Evolutionary conservation across 768 basidiomycete species (phyloP), one percentile per base, ranked within the genome.

Genomic region (Tylopilus plumbeoviolaceoides): DNA sequence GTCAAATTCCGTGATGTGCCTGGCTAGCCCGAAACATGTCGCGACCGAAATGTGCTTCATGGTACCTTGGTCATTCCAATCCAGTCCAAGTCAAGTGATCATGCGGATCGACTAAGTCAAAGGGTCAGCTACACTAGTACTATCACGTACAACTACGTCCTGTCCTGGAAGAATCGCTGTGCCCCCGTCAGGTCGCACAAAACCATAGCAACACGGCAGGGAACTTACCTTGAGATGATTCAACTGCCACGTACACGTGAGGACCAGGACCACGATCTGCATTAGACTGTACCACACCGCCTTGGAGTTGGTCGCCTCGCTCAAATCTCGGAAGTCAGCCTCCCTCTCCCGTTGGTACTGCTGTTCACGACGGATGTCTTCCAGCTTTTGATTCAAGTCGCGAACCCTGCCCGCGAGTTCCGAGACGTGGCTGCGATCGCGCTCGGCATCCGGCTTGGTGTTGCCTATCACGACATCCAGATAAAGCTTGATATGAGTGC

Each of bases 261-360:
- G 81, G 42, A 98, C 69, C 40, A 99, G 72, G 11, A 95, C 85
- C 14, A 79, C 70, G 53, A 98, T 91, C 76, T 99, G 95, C 31
- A 82, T 78, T 25, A 98, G 44, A 63, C 86, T 93, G 71, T 97
- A 98, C 91, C 92, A 98, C 42, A 98, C 89, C 1, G 97, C 94
- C 54, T 85, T 75, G n/a, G 86, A 74, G 72, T 99, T 99, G 36
- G 92, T 95, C 15, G 72, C 69, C 71, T 99, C 97, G 61, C 91
- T 94, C 57, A 98, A 70, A 71, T 93, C 75, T 36, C 97, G 76
- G 67, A 89, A 99, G 61, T 90, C 87, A 11, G 89, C 78, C 72
- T 99, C 97, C 59, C 97, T 77, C 73, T 99, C 95, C 40, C 97
- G 80, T 75, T 98, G 95, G 67, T 98, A 99, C 71, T 95, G 91